Conservation (phyloP, 1,284 basidiomycete genomes). For the Marasmius oreades region DNA sequence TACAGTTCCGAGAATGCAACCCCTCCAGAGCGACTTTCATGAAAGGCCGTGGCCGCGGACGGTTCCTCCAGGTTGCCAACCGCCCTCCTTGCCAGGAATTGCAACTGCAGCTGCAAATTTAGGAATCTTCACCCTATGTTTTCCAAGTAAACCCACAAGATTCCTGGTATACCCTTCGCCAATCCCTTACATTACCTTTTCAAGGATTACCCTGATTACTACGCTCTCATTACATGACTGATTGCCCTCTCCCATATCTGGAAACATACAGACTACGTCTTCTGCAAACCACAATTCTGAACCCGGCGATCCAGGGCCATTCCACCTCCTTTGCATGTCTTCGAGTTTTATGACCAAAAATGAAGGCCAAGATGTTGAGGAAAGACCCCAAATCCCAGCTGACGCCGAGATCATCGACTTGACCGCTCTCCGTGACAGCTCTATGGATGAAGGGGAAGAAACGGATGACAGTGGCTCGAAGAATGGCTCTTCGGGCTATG, state of each 20-base stretch:
- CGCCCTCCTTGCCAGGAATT: constrained; percentile 22
- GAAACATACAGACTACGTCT: too few species aligned
- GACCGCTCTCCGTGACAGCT: constrained; percentile 33
- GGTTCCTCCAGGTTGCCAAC: constrained; percentile 19
- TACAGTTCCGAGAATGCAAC: constrained; percentile 61
- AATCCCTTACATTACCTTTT: too few species aligned
- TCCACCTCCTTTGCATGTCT: too few species aligned
- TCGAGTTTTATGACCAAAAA: not conserved
- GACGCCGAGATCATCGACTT: constrained; percentile 38
- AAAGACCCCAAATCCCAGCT: not conserved
- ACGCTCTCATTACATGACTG: too few species aligned
- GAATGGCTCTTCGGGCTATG: constrained; percentile 17
- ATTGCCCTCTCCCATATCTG: too few species aligned
- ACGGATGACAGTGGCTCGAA: constrained; percentile 11
- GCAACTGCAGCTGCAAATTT: constrained; percentile 23
- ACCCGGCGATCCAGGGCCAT: too few species aligned
- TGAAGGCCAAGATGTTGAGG: constrained; percentile 1
- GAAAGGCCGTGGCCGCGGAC: constrained; percentile 30
- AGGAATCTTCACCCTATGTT: constrained; percentile 4
- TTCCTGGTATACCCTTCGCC: constrained; percentile 70
- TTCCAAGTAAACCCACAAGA: constrained; percentile 71
- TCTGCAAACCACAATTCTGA: too few species aligned
- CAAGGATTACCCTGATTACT: too few species aligned
- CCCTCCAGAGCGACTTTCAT: constrained; percentile 45
- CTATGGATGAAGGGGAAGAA: constrained; percentile 25